A percentile compares a stretch with the other conserved stretches of the same genome.
Evolutionary conservation across 176 grass and related monocot genomes (phyloP).

Genomic region (Cenchrus fungigraminus): DNA sequence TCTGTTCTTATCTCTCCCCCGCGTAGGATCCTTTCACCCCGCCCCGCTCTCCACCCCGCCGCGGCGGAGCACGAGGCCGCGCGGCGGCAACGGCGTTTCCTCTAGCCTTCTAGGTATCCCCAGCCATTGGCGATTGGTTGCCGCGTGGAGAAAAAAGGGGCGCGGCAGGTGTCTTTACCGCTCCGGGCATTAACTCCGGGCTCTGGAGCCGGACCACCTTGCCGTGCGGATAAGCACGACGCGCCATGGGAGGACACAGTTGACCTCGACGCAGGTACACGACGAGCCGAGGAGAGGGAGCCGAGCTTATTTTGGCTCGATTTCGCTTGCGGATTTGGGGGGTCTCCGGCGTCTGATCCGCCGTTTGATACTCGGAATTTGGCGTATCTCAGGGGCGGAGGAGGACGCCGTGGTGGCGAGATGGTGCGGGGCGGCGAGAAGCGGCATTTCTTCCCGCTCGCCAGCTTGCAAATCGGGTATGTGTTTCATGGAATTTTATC

Average conservation of each 20-base stretch:
- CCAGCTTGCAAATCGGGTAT: constrained; percentile 91
- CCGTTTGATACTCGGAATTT: constrained; percentile 30
- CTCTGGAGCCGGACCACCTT: constrained; percentile 17
- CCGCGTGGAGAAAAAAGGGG: not conserved
- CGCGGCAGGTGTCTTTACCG: constrained; percentile 28
- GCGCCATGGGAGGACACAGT: constrained; percentile 44
- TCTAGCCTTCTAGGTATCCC: not conserved
- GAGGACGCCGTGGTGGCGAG: constrained; percentile 8
- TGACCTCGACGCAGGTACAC: constrained; percentile 47
- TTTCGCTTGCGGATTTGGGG: constrained; percentile 7
- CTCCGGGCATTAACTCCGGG: constrained; percentile 43
- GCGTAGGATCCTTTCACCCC: constrained; percentile 38
- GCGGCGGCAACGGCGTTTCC: not conserved
- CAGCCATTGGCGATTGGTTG: constrained; percentile 35
- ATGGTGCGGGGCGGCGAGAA: constrained; percentile 45
- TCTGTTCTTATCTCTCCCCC: not conserved
- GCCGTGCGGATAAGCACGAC: constrained; percentile 40
- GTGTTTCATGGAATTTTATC: not conserved
- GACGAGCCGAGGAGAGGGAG: not conserved
- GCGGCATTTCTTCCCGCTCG: constrained; percentile 86
- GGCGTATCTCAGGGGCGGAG: constrained; percentile 20
- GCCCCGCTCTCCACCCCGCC: not conserved
- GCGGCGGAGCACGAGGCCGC: not conserved
- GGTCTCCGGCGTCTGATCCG: constrained; percentile 16
- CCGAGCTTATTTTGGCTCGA: not conserved